Conservation (phyloP, 805 yeast genomes). For the Nakazawaea populi region DNA sequence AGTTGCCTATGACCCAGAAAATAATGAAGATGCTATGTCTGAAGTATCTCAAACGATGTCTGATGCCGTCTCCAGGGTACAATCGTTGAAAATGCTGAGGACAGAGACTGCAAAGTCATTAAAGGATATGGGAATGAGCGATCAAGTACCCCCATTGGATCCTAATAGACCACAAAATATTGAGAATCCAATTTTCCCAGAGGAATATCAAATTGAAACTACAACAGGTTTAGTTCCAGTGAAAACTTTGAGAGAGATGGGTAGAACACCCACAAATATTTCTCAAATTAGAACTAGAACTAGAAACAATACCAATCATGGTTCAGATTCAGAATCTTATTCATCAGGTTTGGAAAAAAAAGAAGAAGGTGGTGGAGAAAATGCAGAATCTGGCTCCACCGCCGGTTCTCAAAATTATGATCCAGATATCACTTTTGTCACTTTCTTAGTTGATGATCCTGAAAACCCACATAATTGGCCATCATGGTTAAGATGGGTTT, state of each 20-base stretch:
- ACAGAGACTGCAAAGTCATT: slow-evolving; percentile 76
- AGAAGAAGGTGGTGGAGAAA: slow-evolving; percentile 18
- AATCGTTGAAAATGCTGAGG: slow-evolving; percentile 35
- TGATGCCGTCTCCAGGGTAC: slow-evolving; percentile 23
- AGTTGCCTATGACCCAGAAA: slow-evolving; percentile 33
- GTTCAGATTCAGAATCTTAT: slow-evolving; percentile 2
- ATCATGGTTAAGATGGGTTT: slow-evolving; percentile 45
- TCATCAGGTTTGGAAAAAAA: slow-evolving; percentile 8
- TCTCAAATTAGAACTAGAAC: slow-evolving; percentile 15
- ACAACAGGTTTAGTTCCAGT: slow-evolving; percentile 84
- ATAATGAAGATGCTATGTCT: slow-evolving; percentile 40
- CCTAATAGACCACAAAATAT: slow-evolving; percentile 48
- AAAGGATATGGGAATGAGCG: slow-evolving; percentile 53
- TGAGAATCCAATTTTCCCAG: slow-evolving; percentile 77
- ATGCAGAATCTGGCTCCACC: slow-evolving; percentile 14
- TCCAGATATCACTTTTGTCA: slow-evolving; percentile 77
- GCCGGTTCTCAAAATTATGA: slow-evolving; percentile 35
- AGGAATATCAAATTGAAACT: slow-evolving; percentile 86
- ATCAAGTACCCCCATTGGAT: slow-evolving; percentile 49
- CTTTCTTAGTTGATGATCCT: slow-evolving; percentile 74
- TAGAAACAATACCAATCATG: background rate
- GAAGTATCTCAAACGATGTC: slow-evolving; percentile 27
- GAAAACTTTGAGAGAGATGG: slow-evolving; percentile 59
- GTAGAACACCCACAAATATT: slow-evolving; percentile 35
- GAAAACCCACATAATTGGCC: slow-evolving; percentile 91